Base-by-base conservation (phyloP, 768 basidiomycete genomes). In the Pholiota molesta region DNA sequence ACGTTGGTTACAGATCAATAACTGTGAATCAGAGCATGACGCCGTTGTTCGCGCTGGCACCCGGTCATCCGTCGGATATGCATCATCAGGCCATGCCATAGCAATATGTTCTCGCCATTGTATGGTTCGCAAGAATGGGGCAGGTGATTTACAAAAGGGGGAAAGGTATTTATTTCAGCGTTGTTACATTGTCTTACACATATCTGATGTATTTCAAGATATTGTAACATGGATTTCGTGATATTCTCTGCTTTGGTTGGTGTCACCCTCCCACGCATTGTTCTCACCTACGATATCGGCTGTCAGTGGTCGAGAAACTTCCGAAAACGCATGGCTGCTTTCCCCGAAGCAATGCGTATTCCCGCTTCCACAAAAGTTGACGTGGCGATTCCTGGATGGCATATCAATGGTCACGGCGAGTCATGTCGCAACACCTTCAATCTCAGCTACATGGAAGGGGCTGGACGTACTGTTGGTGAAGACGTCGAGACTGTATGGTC, bases 401-500 rank as follows among this genome's bases (percentile, higher is more conserved):
- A 82, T 26, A 67, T 80, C 16, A 8, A 35, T 9, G 33, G 33
- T 1, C 33, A 35, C 7, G 33, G 33, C 7, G 9, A 35, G 7
- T 3, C 61, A 3, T 79, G 78, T 52, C 73, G 74, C 7, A 59
- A 55, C 16, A 56, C 57, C 2, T 79, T 67, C 51, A 75, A 70
- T 1, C 63, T 81, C 14, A 75, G 74, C 23, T 73, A 71, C 52
- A 55, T 62, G 14, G 37, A 59, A 1, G 70, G 75, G 5, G 65
- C 67, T 28, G 75, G 74, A 3, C 14, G 62, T 7, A 72, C 71
- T 13, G 62, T 57, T 47, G 70, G 79, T 0, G 77, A 82, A 52
- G 76, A 68, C 0, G 68, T 77, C 0, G 81, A 83, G 47, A 64
- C 65, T 0, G 65, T 59, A 0, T 83, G 81, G 81, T 59, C 77